Conservation (phyloP, 2,329 filamentous ascomycete species). For the Achaetomium macrosporum region DNA sequence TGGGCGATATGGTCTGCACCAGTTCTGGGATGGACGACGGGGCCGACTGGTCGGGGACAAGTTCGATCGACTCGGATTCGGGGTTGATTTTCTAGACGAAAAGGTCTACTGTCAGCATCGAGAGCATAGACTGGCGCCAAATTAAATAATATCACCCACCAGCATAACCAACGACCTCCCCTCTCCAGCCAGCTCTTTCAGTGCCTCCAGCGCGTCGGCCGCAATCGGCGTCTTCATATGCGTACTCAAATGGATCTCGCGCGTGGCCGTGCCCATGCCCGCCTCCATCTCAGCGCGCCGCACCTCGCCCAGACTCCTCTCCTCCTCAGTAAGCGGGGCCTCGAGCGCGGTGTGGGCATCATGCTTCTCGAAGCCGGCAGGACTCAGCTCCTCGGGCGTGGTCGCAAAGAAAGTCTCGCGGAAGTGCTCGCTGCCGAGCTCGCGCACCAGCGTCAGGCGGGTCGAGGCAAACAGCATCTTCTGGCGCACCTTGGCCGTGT, state of each 20-base stretch:
- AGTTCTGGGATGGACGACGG: constrained; percentile 55
- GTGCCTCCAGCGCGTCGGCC: constrained; percentile 57
- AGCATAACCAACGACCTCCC: constrained; percentile 57
- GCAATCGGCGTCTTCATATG: constrained; percentile 53
- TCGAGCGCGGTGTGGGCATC: constrained; percentile 59
- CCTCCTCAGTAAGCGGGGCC: constrained; percentile 74
- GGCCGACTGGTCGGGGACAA: constrained; percentile 49
- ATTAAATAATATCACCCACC: constrained; percentile 38
- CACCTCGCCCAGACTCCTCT: constrained; percentile 63
- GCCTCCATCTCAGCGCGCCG: constrained; percentile 71
- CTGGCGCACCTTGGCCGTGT: constrained; percentile 70
- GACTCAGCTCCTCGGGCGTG: constrained; percentile 60
- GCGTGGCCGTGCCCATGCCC: constrained; percentile 57
- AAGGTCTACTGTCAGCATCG: neutral
- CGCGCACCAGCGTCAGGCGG: constrained; percentile 66
- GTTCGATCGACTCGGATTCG: constrained; percentile 61
- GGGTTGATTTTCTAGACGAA: constrained; percentile 62
- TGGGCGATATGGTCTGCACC: constrained; percentile 52
- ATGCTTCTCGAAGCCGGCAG: constrained; percentile 64
- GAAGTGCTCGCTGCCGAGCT: constrained; percentile 74
- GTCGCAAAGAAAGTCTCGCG: constrained; percentile 70
- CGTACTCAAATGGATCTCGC: constrained; percentile 55
- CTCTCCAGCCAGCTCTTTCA: constrained; percentile 53
- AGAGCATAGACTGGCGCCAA: no score
- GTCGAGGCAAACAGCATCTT: constrained; percentile 85